Evolutionary conservation across 345 rosid species (phyloP).

Genomic region (Syzygium jambos): DNA sequence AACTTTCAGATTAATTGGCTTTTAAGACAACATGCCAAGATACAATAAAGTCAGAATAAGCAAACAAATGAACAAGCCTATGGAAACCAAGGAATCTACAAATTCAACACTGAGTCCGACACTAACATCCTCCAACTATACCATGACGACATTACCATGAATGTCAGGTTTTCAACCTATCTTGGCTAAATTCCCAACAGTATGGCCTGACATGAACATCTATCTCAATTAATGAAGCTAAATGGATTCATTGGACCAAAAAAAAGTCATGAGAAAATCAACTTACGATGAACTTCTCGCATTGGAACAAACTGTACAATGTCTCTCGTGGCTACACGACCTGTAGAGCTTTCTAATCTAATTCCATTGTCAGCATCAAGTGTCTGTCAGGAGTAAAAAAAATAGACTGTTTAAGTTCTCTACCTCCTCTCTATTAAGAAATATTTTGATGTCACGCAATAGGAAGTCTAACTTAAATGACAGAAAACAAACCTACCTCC

Average conservation of each 20-base stretch:
- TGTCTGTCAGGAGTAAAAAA: conserved; percentile 22
- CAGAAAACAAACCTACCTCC: conserved; percentile 49
- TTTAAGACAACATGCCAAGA: neutral
- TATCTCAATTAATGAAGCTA: neutral
- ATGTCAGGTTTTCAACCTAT: neutral
- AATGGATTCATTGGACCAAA: neutral
- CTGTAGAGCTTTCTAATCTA: conserved; percentile 67
- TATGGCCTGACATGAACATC: neutral
- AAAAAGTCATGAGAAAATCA: neutral
- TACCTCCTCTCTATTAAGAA: neutral
- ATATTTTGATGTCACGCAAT: neutral
- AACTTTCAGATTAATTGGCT: neutral
- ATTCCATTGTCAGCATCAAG: conserved; percentile 80
- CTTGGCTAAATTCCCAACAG: neutral
- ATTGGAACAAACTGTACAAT: conserved; percentile 84
- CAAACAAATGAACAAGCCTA: neutral
- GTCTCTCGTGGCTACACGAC: conserved; percentile 74
- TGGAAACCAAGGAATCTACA: neutral
- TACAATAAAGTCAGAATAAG: neutral
- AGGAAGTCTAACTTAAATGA: neutral
- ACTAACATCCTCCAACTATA: neutral
- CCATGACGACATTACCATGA: neutral
- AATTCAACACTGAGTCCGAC: neutral
- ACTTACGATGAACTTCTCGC: conserved; percentile 69
- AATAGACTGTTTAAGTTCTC: neutral